Evolutionary conservation across 2,329 filamentous ascomycete genomes (phyloP).

Genomic region (Colletotrichum sp.): DNA sequence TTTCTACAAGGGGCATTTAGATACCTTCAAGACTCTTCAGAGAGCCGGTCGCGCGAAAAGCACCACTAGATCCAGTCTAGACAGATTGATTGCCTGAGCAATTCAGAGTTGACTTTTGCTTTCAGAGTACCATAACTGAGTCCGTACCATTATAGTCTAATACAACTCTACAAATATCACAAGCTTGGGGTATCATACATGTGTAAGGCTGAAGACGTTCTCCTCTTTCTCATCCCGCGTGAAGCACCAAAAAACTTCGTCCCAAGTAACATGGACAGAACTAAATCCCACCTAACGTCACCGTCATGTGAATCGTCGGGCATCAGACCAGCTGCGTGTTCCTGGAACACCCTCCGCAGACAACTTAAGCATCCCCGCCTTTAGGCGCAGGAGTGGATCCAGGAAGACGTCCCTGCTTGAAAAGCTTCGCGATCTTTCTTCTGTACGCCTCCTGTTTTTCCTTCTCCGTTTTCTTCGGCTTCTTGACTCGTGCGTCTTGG

Average conservation of each 20-base stretch:
- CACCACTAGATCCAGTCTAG: constrained; percentile 13
- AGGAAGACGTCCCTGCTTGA: constrained; percentile 5
- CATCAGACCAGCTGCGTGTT: background rate
- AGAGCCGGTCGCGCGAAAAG: constrained; percentile 15
- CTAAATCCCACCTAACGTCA: background rate
- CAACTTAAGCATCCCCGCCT: background rate
- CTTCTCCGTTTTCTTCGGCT: constrained; percentile 4
- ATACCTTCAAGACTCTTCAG: constrained; percentile 20
- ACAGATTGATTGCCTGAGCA: constrained; percentile 1
- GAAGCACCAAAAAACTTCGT: background rate
- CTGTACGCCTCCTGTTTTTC: background rate
- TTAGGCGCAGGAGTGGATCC: background rate
- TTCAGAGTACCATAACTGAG: background rate
- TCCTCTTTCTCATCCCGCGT: background rate
- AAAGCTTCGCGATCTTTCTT: background rate
- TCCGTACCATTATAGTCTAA: background rate
- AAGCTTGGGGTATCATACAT: background rate
- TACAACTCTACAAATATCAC: background rate
- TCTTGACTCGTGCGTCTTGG: constrained; percentile 11
- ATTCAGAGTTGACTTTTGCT: background rate
- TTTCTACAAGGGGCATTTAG: constrained; percentile 9
- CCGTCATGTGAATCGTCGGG: background rate
- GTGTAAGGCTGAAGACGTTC: background rate
- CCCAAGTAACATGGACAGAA: background rate
- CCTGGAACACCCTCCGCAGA: background rate